Percentiles rank a stretch among this genome's conserved stretches.
Evolutionary conservation across 1,284 basidiomycete species (phyloP).

Genomic region (Ceratobasidium sp.): DNA sequence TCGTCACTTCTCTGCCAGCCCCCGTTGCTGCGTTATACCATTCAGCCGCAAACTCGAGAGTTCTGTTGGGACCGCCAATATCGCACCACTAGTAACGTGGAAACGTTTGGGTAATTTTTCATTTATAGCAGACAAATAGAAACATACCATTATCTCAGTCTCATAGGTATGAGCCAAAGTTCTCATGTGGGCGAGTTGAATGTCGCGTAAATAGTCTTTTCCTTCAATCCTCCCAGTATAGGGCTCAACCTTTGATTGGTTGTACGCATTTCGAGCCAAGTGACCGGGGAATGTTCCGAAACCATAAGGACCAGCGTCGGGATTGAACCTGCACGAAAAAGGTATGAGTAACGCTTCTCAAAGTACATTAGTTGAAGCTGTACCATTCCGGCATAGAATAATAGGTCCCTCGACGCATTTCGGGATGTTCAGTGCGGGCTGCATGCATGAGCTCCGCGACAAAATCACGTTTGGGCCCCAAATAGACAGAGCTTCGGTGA

Average conservation of each 20-base stretch:
- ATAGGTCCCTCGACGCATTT: constrained; percentile 60
- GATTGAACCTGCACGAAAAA: constrained; percentile 56
- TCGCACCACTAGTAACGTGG: constrained; percentile 58
- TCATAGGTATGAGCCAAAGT: constrained; percentile 59
- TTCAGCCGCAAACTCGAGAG: constrained; percentile 56
- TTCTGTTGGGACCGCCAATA: constrained; percentile 62
- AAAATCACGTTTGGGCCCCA: constrained; percentile 62
- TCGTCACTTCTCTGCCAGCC: constrained; percentile 60
- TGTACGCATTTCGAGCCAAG: constrained; percentile 60
- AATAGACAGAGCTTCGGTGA: constrained; percentile 57
- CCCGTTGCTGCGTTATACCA: constrained; percentile 60
- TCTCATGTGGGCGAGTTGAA: constrained; percentile 64
- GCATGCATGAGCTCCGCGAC: constrained; percentile 60
- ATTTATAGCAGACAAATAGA: constrained; percentile 1
- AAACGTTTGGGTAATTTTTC: background rate
- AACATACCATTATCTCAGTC: constrained; percentile 61
- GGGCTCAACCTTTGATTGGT: constrained; percentile 57
- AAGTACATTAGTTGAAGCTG: background rate
- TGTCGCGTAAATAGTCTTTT: constrained; percentile 59
- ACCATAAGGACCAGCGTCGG: constrained; percentile 60
- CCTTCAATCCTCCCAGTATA: constrained; percentile 61
- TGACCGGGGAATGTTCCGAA: constrained; percentile 61
- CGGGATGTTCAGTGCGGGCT: constrained; percentile 57
- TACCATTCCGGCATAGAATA: constrained; percentile 52
- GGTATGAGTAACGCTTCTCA: background rate